Evolutionary conservation across 495 filamentous ascomycete species (phyloP).

Genomic region (Lasiosphaeria miniovina): DNA sequence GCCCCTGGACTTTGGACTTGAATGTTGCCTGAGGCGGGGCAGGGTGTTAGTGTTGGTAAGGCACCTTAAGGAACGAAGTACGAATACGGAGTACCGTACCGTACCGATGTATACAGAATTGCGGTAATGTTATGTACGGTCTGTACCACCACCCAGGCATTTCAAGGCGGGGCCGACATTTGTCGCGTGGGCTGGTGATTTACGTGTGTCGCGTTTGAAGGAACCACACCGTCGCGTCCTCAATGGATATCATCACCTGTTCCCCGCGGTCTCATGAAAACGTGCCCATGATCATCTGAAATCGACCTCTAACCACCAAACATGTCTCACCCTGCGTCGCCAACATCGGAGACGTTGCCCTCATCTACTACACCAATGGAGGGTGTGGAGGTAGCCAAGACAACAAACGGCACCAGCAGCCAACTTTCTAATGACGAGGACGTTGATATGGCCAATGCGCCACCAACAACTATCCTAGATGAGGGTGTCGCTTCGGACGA

Average conservation of each 20-base stretch:
- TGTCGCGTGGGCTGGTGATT: slow-evolving; percentile 3
- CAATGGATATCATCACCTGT: too few relatives aligned
- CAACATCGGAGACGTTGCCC: neutral
- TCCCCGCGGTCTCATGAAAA: too few relatives aligned
- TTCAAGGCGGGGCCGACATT: too few relatives aligned
- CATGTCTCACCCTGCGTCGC: slow-evolving; percentile 23
- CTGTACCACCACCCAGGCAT: too few relatives aligned
- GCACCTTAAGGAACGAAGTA: too few relatives aligned
- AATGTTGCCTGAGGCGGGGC: neutral
- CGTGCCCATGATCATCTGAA: too few relatives aligned
- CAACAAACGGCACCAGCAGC: neutral
- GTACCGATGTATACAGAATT: neutral
- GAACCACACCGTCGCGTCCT: too few relatives aligned
- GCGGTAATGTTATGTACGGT: too few relatives aligned
- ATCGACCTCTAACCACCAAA: neutral
- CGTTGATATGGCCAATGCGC: slow-evolving; percentile 20
- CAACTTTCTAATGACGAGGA: slow-evolving; percentile 13
- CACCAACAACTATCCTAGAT: neutral
- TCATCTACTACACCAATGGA: slow-evolving; percentile 12
- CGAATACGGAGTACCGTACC: neutral
- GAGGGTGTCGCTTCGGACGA: neutral
- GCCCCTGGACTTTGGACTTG: too few relatives aligned
- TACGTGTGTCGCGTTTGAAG: slow-evolving; percentile 10
- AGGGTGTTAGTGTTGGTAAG: too few relatives aligned
- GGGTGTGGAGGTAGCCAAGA: slow-evolving; percentile 2